Percentiles rank a stretch among this genome's conserved stretches.
Evolutionary conservation across 179 eudicot species (phyloP).

Genomic region (Amaranthus tricolor): DNA sequence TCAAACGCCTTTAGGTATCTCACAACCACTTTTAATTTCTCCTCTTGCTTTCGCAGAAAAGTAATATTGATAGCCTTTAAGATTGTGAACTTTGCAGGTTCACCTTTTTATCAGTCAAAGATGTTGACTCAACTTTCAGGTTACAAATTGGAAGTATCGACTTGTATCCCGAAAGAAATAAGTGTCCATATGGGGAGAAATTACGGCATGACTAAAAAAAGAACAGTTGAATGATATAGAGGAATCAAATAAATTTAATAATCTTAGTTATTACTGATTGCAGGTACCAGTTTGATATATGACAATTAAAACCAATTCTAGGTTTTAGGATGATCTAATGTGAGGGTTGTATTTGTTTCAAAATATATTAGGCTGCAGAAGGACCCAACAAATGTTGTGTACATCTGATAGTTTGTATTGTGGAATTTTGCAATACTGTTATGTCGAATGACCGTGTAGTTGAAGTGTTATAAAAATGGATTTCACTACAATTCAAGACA

Average conservation of each 20-base stretch:
- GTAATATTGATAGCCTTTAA: not conserved
- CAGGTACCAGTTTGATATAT: conserved; percentile 4
- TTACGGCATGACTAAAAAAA: not conserved
- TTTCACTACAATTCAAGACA: no score
- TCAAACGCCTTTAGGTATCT: conserved; percentile 78
- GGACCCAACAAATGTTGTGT: no score
- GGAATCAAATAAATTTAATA: not conserved
- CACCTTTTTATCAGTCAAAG: conserved; percentile 64
- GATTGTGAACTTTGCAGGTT: conserved; percentile 47
- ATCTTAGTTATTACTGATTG: not conserved
- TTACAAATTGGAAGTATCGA: conserved; percentile 89
- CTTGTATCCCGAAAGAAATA: conserved; percentile 42
- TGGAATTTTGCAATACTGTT: no score
- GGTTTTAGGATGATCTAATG: not conserved
- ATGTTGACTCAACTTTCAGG: conserved; percentile 53
- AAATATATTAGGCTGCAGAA: not conserved
- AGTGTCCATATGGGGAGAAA: not conserved
- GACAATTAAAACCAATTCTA: not conserved
- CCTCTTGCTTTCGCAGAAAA: not conserved
- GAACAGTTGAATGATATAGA: not conserved
- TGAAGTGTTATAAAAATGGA: no score
- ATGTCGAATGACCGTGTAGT: no score
- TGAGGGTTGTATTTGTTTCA: not conserved
- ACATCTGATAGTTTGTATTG: no score
- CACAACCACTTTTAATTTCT: not conserved